Evolutionary conservation across 495 filamentous ascomycete species (phyloP), one percentile per base, ranked within the genome.

Genomic region (Aspergillus cavernicola): DNA sequence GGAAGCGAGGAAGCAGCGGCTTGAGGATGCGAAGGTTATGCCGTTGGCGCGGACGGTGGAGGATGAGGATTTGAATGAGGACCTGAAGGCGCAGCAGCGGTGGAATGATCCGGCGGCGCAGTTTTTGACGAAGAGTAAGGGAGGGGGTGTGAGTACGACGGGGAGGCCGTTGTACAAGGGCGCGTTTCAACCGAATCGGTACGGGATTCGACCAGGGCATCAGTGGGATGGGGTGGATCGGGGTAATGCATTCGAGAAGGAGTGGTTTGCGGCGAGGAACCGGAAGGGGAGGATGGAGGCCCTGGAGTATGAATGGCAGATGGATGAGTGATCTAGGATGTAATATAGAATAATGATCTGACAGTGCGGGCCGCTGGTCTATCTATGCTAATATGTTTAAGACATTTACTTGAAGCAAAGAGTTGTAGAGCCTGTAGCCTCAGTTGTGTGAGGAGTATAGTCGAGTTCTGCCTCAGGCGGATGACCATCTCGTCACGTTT

Each of bases 191-290:
- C 93, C 93, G 55, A 99, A 99, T 82, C 79, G 93, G 50, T 97
- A 96, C 78, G 88, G 89, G 15, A 97, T 97, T 56, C 72, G 85
- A 56, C 93, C 93, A 2, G 95, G 93, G 7, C 86, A 95, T 74
- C 72, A 86, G 60, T 99, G 93, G 93, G 93, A 99, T 82, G 95
- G 95, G 12, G 95, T 98, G 35, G 95, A 98, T 80, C 77, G 93
- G 58, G 78, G 86, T 18, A 98, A 88, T 77, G 91, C 92, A 36
- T 97, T 96, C 65, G 93, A 98, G 76, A 89, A 82, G 69, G 89
- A 97, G 70, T 87, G 89, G 78, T 97, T 97, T 73, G 85, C 86
- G 65, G 88, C 90, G 23, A 74, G 88, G 66, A 95, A 96, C 70
- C 71, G 80, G 65, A 82, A 78, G 68, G 80, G 80, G 64, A 83